Evolutionary conservation across 805 yeast genomes (phyloP).

Genomic region (Saccharomycopsis babjevae): DNA sequence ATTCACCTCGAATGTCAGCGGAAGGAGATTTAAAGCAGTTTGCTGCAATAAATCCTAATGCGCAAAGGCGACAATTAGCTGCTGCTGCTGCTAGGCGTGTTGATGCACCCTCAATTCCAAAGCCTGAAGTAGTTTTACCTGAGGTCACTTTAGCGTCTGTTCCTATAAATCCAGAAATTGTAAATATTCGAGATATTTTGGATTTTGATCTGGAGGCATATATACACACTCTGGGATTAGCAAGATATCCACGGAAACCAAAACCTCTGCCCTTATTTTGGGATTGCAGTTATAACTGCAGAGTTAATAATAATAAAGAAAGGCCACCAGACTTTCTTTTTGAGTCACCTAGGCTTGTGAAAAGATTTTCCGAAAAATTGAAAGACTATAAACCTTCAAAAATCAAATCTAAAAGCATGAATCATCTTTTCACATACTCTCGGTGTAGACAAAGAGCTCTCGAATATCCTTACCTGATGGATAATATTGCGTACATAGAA

Average conservation of each 20-base stretch:
- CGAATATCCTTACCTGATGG: neutral
- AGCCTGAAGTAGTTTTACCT: neutral
- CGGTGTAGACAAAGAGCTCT: neutral
- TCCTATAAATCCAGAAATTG: neutral
- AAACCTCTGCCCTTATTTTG: neutral
- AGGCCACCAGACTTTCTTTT: slow-evolving; percentile 2
- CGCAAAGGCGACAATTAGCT: neutral
- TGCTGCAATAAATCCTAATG: neutral
- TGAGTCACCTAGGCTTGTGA: slow-evolving; percentile 7
- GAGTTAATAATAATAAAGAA: neutral
- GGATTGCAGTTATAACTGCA: neutral
- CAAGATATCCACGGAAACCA: neutral
- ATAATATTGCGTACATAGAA: neutral
- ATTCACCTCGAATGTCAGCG: neutral
- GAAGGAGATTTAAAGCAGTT: neutral
- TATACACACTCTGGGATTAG: neutral
- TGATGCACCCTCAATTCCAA: neutral
- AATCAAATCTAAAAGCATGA: slow-evolving; percentile 3
- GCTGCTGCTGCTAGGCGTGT: neutral
- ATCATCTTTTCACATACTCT: slow-evolving; percentile 11
- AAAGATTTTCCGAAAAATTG: neutral
- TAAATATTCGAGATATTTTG: neutral
- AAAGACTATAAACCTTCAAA: slow-evolving; percentile 7
- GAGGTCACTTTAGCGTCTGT: neutral
- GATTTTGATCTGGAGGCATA: neutral